phyloP scores from a whole-genome alignment of 495 filamentous ascomycete species.

The Tuber magnatum region DNA sequence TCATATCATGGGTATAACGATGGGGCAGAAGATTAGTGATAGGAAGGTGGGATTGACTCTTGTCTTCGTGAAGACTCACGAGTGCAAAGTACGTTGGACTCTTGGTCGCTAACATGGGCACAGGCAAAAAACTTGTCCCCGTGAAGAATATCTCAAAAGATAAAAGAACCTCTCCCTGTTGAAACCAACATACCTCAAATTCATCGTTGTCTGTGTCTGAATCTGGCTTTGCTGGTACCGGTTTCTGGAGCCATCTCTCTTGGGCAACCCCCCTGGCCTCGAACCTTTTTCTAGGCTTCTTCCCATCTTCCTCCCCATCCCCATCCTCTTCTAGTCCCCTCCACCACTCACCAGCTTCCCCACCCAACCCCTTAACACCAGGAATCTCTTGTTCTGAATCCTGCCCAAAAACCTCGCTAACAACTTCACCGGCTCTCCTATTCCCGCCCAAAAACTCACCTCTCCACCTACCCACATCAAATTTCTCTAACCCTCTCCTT shows the following conservation, averaged over 20 bases:
- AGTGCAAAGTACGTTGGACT: background rate
- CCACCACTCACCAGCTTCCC: constrained; percentile 49
- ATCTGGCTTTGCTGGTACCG: background rate
- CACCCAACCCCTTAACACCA: constrained; percentile 26
- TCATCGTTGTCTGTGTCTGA: constrained; percentile 23
- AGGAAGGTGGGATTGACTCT: background rate
- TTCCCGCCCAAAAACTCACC: constrained; percentile 37
- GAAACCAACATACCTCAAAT: constrained; percentile 29
- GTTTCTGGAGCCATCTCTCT: constrained; percentile 9
- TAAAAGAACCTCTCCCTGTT: background rate
- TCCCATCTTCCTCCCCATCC: constrained; percentile 12
- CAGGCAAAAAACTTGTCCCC: background rate
- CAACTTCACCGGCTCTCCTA: constrained; percentile 40
- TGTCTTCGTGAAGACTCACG: background rate
- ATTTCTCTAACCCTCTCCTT: constrained; percentile 52
- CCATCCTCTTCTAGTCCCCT: constrained; percentile 42
- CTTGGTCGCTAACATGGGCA: background rate
- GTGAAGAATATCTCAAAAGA: background rate
- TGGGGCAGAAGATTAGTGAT: background rate
- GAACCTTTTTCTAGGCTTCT: constrained; percentile 8
- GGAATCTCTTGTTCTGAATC: constrained; percentile 19
- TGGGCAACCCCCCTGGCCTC: constrained; percentile 13
- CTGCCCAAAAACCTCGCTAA: constrained; percentile 40
- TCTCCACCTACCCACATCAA: constrained; percentile 49
- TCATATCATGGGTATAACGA: background rate